A percentile compares a stretch with the other conserved stretches of the same genome.
These are phyloP conservation scores for Backusella westeae DNA, from an alignment of 192 early-diverging fungal genomes.

Conservation along the genomic window DNA sequence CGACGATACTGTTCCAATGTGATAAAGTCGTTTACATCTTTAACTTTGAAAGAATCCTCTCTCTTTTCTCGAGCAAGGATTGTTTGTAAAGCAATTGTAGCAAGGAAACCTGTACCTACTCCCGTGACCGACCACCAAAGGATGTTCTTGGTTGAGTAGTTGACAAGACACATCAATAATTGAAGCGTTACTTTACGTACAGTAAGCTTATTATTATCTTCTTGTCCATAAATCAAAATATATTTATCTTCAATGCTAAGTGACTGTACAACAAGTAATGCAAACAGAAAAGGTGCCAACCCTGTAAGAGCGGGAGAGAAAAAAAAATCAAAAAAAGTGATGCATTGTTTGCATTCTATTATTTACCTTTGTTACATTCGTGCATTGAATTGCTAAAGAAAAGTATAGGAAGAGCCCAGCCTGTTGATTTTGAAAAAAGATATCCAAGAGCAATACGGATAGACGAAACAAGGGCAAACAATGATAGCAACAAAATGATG, in stretches of 20 bases:
- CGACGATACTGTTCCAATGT: conserved; percentile 18
- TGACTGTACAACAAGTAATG: conserved; percentile 47
- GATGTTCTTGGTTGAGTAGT: conserved; percentile 46
- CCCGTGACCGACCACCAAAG: conserved; percentile 57
- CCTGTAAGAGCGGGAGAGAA: conserved; percentile 27
- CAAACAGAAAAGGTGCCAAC: conserved; percentile 49
- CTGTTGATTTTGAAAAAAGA: conserved; percentile 50
- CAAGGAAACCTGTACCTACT: conserved; percentile 43
- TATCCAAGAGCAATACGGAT: conserved; percentile 42
- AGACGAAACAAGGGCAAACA: conserved; percentile 25
- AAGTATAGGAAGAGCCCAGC: conserved; percentile 45
- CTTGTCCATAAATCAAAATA: conserved; percentile 34
- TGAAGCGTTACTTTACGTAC: conserved; percentile 43
- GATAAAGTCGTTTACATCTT: neutral
- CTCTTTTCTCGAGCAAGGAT: conserved; percentile 8
- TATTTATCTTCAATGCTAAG: conserved; percentile 42
- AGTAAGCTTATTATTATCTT: conserved; percentile 31
- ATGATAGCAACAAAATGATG: conserved; percentile 20
- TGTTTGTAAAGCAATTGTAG: conserved; percentile 32
- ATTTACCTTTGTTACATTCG: conserved; percentile 56
- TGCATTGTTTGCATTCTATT: conserved; percentile 14
- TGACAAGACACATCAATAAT: conserved; percentile 46
- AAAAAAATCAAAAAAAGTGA: neutral
- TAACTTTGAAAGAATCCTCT: neutral
- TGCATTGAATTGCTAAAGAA: conserved; percentile 54